Conservation (phyloP, 208 protist genomes). For the Crithidia fasciculata region DNA sequence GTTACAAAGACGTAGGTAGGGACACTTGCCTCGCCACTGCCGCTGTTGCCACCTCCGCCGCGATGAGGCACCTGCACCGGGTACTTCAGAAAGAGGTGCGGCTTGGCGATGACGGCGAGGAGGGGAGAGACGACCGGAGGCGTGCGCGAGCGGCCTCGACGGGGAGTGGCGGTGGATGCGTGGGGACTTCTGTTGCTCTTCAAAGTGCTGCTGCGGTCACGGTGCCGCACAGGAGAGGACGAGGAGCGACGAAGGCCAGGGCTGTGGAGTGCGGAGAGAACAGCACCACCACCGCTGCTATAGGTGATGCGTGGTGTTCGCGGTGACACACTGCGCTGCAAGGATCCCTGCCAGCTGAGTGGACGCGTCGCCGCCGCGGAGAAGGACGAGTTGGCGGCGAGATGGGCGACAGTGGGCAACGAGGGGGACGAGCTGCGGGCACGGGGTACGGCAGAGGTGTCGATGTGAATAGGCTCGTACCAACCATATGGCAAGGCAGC, state of each 20-base stretch:
- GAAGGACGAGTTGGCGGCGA: not conserved
- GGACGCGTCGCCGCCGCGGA: not conserved
- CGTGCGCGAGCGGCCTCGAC: not conserved
- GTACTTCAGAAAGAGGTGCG: conserved; percentile 59
- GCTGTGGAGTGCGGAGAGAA: no score
- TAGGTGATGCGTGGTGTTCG: conserved; percentile 14
- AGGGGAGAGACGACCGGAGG: not conserved
- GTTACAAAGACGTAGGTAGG: conserved; percentile 68
- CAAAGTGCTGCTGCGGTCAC: no score
- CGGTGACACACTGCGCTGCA: not conserved
- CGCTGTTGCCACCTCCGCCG: not conserved
- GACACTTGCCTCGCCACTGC: conserved; percentile 3
- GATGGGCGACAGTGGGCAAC: not conserved
- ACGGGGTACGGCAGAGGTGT: conserved; percentile 18
- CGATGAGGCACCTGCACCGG: conserved; percentile 6
- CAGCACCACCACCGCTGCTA: not conserved
- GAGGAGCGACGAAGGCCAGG: no score
- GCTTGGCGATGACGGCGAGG: conserved; percentile 36
- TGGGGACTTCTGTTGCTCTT: not conserved
- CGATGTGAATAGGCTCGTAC: conserved; percentile 33
- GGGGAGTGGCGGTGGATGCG: not conserved
- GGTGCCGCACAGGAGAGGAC: not conserved
- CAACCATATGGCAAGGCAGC: not conserved
- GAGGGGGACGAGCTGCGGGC: conserved; percentile 11
- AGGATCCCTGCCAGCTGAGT: conserved; percentile 1